These are phyloP conservation scores for Apiospora saccharicola DNA, from an alignment of 2,329 filamentous ascomycete species.

Conservation along the genomic window DNA sequence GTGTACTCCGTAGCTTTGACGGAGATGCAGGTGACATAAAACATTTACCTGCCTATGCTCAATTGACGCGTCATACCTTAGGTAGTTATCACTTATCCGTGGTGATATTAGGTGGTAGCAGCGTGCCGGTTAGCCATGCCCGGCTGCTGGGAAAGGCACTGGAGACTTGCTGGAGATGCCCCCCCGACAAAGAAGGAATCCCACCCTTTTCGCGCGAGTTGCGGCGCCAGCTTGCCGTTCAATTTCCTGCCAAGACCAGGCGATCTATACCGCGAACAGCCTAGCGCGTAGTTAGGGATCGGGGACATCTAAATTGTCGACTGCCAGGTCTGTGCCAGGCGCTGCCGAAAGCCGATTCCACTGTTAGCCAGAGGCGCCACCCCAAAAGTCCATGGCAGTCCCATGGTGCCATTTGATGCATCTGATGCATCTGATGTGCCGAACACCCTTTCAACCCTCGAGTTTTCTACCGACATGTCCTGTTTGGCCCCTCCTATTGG, in stretches of 20 bases:
- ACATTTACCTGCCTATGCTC: not conserved
- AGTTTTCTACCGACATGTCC: not conserved
- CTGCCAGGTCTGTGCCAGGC: too few species aligned
- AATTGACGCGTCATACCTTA: slow-evolving; percentile 18
- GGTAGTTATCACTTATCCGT: slow-evolving; percentile 4
- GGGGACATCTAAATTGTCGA: too few species aligned
- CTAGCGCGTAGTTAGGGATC: not conserved
- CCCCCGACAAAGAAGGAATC: not conserved
- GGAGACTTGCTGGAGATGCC: not conserved
- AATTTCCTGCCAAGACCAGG: not conserved
- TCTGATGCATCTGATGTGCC: slow-evolving; percentile 11
- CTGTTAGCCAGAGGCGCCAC: slow-evolving; percentile 15
- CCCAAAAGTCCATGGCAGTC: not conserved
- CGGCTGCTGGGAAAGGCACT: not conserved
- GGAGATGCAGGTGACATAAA: slow-evolving; percentile 3
- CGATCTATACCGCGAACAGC: not conserved
- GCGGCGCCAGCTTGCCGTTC: slow-evolving; percentile 24
- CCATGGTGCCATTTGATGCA: slow-evolving; percentile 1
- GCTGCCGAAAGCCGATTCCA: not conserved
- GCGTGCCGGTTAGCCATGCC: slow-evolving; percentile 22
- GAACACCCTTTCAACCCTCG: not conserved
- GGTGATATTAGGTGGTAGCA: not conserved
- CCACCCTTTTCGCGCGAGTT: not conserved
- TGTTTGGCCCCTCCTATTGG: not conserved
- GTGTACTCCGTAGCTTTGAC: not conserved